These are phyloP conservation scores for Oryza meridionalis DNA, from an alignment of 176 grass and related monocot species.

Conservation along the genomic window DNA sequence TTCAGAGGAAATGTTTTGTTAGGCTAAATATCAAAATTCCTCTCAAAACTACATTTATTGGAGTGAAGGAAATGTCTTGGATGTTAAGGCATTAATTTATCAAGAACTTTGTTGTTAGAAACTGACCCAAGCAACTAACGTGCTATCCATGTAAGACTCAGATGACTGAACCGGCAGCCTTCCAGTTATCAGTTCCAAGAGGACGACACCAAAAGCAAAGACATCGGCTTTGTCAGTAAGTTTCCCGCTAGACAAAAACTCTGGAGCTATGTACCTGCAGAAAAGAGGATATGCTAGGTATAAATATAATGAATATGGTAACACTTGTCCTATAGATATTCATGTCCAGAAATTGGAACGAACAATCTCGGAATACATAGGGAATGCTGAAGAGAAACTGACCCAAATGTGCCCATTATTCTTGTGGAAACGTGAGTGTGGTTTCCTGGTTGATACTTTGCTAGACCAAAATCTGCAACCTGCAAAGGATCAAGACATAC, in stretches of 20 bases:
- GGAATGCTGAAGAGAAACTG: neutral
- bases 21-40: neutral
- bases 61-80: neutral
- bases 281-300: neutral
- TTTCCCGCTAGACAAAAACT: slow-evolving; percentile 59
- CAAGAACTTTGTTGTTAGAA: neutral
- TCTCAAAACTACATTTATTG: neutral
- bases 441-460: slow-evolving; percentile 53
- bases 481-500: slow-evolving; percentile 3
- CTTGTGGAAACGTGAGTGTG: slow-evolving; percentile 64
- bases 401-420: slow-evolving; percentile 71
- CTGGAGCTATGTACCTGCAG: slow-evolving; percentile 57
- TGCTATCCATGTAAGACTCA: slow-evolving; percentile 58
- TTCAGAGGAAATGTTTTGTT: neutral
- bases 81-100: neutral
- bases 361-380: neutral
- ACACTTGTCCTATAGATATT: neutral
- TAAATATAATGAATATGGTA: neutral
- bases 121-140: slow-evolving; percentile 61
- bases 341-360: neutral
- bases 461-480: slow-evolving; percentile 72
- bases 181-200: slow-evolving; percentile 60
- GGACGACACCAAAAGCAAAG: slow-evolving; percentile 59
- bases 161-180: slow-evolving; percentile 55
- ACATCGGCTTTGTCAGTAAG: slow-evolving; percentile 58